Percentiles rank a stretch among this genome's conserved stretches.
phyloP scores from a whole-genome alignment of 1,284 basidiomycete genomes.

The Ustilago loliicola region DNA sequence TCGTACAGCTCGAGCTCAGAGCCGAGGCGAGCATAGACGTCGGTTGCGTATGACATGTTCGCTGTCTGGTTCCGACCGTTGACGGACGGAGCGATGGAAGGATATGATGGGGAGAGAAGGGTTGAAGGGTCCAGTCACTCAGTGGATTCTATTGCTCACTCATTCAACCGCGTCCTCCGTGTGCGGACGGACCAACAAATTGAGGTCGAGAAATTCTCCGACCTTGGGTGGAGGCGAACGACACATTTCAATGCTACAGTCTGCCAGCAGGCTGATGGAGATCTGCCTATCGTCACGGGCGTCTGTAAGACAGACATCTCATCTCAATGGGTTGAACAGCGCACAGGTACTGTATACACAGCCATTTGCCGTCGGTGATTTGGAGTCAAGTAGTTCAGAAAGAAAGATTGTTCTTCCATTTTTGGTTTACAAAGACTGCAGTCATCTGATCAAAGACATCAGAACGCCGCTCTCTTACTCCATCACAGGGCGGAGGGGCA shows the following conservation, averaged over 20 bases:
- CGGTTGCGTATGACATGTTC: constrained; percentile 45
- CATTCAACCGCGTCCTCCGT: background rate
- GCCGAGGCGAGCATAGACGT: constrained; percentile 43
- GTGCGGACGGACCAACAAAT: constrained; percentile 6
- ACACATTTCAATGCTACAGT: background rate
- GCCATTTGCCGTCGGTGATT: background rate
- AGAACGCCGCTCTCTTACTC: no score
- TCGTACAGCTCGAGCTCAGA: constrained; percentile 51
- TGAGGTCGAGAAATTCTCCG: constrained; percentile 1
- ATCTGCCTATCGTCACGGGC: no score
- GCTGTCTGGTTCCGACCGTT: background rate
- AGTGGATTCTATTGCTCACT: no score
- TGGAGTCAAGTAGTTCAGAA: background rate
- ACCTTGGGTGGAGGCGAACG: background rate
- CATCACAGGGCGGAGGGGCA: no score
- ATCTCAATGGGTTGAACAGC: no score
- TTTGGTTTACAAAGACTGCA: background rate
- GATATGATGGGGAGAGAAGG: background rate
- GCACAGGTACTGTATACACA: no score
- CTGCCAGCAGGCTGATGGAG: no score
- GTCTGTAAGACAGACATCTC: no score
- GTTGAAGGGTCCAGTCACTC: constrained; percentile 3
- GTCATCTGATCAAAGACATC: no score
- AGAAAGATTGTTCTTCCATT: constrained; percentile 8
- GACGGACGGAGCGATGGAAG: background rate